Conservation (phyloP, 208 protist genomes). For the Acanthamoeba polyphaga region DNA sequence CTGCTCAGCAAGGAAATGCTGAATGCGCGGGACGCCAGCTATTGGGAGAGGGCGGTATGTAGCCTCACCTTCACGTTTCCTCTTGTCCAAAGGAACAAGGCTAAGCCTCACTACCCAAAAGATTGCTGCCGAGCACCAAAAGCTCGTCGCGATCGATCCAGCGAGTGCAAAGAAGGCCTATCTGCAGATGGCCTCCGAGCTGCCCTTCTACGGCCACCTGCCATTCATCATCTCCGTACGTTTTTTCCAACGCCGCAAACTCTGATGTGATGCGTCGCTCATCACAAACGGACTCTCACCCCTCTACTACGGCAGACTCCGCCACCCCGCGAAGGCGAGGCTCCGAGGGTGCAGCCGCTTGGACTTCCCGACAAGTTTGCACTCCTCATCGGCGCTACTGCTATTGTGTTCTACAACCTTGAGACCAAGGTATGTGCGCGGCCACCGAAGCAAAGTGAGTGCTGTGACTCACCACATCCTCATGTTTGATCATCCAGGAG, state of each 20-base stretch:
- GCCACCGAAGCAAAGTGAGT: too few species aligned
- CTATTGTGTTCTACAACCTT: neutral
- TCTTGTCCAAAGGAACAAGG: neutral
- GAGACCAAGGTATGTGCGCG: neutral
- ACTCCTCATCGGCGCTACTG: neutral
- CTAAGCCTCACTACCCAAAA: neutral
- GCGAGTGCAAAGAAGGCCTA: neutral
- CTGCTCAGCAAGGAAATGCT: neutral
- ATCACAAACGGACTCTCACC: too few species aligned
- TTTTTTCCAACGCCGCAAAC: neutral
- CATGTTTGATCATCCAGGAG: neutral
- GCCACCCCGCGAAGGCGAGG: neutral
- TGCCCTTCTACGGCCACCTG: slow-evolving; percentile 8
- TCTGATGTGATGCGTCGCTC: neutral
- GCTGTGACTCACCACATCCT: neutral
- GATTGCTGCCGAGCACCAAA: neutral
- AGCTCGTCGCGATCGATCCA: neutral
- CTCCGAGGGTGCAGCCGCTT: neutral
- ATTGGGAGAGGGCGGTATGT: neutral
- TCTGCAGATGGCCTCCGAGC: neutral
- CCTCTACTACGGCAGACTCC: neutral
- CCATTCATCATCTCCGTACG: neutral
- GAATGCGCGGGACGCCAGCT: neutral
- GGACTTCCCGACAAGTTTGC: neutral
- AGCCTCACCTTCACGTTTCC: too few species aligned